Percentiles rank a stretch among this genome's conserved stretches.
These are phyloP conservation scores for Metschnikowia noctiluminum DNA, from an alignment of 805 yeast genomes.

Conservation along the genomic window DNA sequence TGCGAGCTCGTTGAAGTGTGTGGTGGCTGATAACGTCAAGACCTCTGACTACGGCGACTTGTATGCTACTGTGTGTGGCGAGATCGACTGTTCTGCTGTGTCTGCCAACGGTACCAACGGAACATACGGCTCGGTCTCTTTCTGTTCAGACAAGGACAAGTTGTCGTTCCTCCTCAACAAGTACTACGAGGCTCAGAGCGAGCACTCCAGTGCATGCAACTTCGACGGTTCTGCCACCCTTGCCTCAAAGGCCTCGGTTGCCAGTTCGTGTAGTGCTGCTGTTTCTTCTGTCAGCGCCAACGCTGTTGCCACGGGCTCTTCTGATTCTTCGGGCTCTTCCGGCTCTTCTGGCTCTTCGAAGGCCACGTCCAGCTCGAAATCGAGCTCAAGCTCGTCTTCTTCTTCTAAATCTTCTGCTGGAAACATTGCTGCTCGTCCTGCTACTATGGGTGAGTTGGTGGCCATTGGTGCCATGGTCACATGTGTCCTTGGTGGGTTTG, in stretches of 20 bases:
- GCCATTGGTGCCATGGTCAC: slow-evolving; percentile 34
- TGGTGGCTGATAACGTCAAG: slow-evolving; percentile 52
- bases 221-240: slow-evolving; percentile 52
- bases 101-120: slow-evolving; percentile 61
- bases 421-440: slow-evolving; percentile 20
- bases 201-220: slow-evolving; percentile 16
- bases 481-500: slow-evolving; percentile 44
- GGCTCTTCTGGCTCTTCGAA: slow-evolving; percentile 16
- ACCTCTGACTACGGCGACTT: slow-evolving; percentile 56
- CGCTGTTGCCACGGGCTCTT: slow-evolving; percentile 14
- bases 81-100: slow-evolving; percentile 60
- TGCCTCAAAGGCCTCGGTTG: slow-evolving; percentile 26
- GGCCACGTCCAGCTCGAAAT: slow-evolving; percentile 21
- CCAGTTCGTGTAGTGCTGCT: slow-evolving; percentile 29
- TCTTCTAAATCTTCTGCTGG: slow-evolving; percentile 20
- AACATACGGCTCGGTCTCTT: slow-evolving; percentile 67
- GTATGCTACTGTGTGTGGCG: slow-evolving; percentile 56
- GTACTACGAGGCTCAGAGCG: slow-evolving; percentile 42
- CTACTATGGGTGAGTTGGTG: slow-evolving; percentile 30
- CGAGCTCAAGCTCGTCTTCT: slow-evolving; percentile 20
- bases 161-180: slow-evolving; percentile 62
- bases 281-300: slow-evolving; percentile 18
- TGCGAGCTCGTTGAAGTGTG: slow-evolving; percentile 54
- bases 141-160: slow-evolving; percentile 64
- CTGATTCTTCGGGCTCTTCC: slow-evolving; percentile 19